phyloP scores from a whole-genome alignment of 1,284 basidiomycete genomes.

The Baeospora myosura region DNA sequence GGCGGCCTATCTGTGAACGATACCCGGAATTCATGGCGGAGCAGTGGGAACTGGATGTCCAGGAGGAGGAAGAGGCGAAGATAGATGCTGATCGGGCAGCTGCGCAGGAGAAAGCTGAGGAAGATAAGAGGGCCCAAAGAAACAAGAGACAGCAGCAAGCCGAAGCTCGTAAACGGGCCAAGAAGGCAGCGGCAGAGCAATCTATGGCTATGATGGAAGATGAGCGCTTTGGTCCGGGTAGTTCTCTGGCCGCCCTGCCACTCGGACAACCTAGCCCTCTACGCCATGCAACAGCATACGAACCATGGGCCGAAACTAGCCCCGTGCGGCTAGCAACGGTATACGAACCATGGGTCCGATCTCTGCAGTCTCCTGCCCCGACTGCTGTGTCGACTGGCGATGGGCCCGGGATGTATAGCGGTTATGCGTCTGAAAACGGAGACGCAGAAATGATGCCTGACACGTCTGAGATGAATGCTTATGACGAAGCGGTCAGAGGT shows the following conservation, averaged over 20 bases:
- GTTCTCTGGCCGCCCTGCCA: slow-evolving; percentile 6
- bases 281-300: slow-evolving; percentile 32
- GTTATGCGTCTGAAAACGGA: slow-evolving; percentile 38
- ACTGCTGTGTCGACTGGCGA: slow-evolving; percentile 43
- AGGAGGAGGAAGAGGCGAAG: slow-evolving; percentile 59
- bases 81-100: slow-evolving; percentile 32
- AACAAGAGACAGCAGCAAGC: slow-evolving; percentile 45
- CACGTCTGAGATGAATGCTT: too few species aligned
- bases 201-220: slow-evolving; percentile 19
- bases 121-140: slow-evolving; percentile 41
- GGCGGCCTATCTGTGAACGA: slow-evolving; percentile 73
- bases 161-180: slow-evolving; percentile 44
- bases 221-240: slow-evolving; percentile 13
- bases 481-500: neutral
- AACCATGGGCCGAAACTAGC: neutral
- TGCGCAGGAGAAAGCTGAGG: slow-evolving; percentile 36
- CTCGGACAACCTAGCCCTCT: slow-evolving; percentile 33
- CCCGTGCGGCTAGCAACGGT: too few species aligned
- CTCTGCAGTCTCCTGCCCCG: slow-evolving; percentile 39
- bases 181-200: slow-evolving; percentile 29
- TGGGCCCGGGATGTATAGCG: slow-evolving; percentile 35
- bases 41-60: slow-evolving; percentile 62
- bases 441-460: slow-evolving; percentile 11
- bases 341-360: too few species aligned
- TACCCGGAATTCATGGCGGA: slow-evolving; percentile 75